Evolutionary conservation across 139 green algal genomes (phyloP), one percentile per base, ranked within the genome.

Genomic region (Raphidocelis subcapitata): DNA sequence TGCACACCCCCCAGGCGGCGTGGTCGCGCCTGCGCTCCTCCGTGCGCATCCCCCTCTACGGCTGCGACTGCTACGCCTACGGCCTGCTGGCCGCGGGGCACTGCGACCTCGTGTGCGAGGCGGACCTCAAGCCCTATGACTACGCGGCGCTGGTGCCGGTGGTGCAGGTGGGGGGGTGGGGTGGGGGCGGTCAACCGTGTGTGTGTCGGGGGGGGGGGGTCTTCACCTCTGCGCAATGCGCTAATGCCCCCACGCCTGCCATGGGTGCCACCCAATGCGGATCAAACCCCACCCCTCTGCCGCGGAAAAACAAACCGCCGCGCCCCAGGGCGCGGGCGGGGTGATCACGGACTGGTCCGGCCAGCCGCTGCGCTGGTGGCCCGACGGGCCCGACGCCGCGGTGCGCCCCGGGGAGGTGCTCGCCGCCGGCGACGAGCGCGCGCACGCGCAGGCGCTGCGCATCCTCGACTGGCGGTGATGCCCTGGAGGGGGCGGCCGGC

Each of bases 21-120:
- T 97, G 93, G 79, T 86, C 89, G 61, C 74, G 86, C 2, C 77
- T 97, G 26, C 69, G 91, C 12, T 88, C 94, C 61, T 24, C 67
- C 0, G 89, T 92, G 29, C 82, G 87, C 29, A 92, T 94, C 26
- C 90, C 93, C 0, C 82, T 98, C 79, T 99, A 96, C 71, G 96
- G 96, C 57, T 98, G 92, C 69, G 96, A 99, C 87, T 99, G 96
- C 83, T 99, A 99, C 81, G 96, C 96, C 1, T 99, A 99, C 61
- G 96, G 96, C 2, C 86, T 99, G 67, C 81, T 99, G 63, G 84
- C 96, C 24, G 79, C 86, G 2, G 95, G 95, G 1, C 86, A 88
- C 37, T 77, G 71, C 49, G 95, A 99, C 80, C 64, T 98, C 20
- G 95, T 98, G 55, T 80, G 92, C 21, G 96, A 99, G 78, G 93